A percentile compares a stretch with the other conserved stretches of the same genome.
phyloP scores from a whole-genome alignment of 768 basidiomycete genomes.

The Russula virescens region DNA sequence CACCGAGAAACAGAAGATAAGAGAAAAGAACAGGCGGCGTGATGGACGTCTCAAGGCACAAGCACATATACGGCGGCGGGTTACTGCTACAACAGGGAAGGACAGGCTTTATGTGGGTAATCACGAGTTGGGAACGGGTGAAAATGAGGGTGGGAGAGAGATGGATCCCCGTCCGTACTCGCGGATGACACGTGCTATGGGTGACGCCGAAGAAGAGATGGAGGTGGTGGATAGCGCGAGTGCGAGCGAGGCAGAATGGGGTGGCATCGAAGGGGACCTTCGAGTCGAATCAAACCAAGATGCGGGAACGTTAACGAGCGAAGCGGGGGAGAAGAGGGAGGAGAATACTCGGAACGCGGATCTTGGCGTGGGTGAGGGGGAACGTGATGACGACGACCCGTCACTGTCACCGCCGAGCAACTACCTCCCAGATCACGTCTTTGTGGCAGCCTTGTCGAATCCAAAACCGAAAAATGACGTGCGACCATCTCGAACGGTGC shows the following conservation, averaged over 20 bases:
- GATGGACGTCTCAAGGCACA: slow-evolving; percentile 23
- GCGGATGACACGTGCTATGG: slow-evolving; percentile 25
- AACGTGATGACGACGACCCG: background rate
- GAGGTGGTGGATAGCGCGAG: background rate
- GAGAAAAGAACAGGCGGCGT: slow-evolving; percentile 16
- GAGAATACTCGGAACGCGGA: background rate
- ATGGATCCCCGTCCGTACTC: slow-evolving; percentile 6
- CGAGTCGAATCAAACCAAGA: background rate
- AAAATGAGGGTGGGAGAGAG: slow-evolving; percentile 4
- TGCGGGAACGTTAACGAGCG: slow-evolving; percentile 2
- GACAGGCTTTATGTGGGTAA: slow-evolving; percentile 2
- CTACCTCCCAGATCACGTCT: slow-evolving; percentile 25
- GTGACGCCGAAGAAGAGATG: slow-evolving; percentile 19
- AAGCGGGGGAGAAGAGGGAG: background rate
- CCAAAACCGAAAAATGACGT: background rate
- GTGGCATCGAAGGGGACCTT: slow-evolving; percentile 2
- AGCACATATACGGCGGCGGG: slow-evolving; percentile 6
- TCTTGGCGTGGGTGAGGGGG: background rate
- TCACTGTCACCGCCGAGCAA: background rate
- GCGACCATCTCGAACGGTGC: background rate
- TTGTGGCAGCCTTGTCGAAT: slow-evolving; percentile 14
- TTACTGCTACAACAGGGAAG: slow-evolving; percentile 3
- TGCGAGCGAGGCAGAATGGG: slow-evolving; percentile 16
- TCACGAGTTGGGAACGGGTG: slow-evolving; percentile 7
- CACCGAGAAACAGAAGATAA: slow-evolving; percentile 15